phyloP scores from a whole-genome alignment of 495 filamentous ascomycete species.

The Thozetella sp. region DNA sequence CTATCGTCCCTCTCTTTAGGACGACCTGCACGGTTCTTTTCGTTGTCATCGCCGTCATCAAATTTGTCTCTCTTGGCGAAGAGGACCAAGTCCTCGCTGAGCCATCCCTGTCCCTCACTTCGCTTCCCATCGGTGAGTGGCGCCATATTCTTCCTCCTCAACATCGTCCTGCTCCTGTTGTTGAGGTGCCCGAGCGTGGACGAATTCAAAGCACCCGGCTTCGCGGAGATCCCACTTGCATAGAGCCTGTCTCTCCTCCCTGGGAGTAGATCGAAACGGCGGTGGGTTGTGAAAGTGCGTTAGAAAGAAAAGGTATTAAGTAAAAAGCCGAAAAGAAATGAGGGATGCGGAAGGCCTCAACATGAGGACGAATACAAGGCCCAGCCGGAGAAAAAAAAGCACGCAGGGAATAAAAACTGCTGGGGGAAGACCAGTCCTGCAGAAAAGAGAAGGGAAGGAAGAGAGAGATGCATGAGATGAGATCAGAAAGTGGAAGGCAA shows the following conservation, averaged over 20 bases:
- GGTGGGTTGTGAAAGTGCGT: not conserved
- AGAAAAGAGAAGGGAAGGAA: constrained; percentile 26
- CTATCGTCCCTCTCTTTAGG: constrained; percentile 6
- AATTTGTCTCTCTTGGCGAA: constrained; percentile 4
- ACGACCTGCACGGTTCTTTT: constrained; percentile 5
- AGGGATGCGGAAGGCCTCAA: not conserved
- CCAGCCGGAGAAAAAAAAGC: constrained; percentile 8
- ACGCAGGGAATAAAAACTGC: constrained; percentile 6
- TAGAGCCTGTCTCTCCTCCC: not conserved
- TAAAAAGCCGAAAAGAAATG: not conserved
- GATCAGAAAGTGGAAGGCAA: not conserved
- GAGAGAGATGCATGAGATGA: constrained; percentile 11
- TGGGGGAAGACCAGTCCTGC: constrained; percentile 13
- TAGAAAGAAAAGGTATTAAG: not conserved
- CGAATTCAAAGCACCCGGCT: constrained; percentile 16
- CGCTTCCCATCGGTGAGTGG: constrained; percentile 14
- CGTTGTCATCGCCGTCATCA: constrained; percentile 10
- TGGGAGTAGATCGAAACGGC: not conserved
- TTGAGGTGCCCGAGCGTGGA: constrained; percentile 11
- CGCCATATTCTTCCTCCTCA: constrained; percentile 28
- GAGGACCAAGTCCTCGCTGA: constrained; percentile 3
- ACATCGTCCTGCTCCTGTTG: constrained; percentile 16
- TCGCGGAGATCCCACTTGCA: not conserved
- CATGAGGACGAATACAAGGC: constrained; percentile 3
- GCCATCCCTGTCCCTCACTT: constrained; percentile 7